Percentiles rank a stretch among this genome's conserved stretches.
These are phyloP conservation scores for Pseudoperonospora humuli DNA, from an alignment of 352 stramenopile species.

Conservation along the genomic window DNA sequence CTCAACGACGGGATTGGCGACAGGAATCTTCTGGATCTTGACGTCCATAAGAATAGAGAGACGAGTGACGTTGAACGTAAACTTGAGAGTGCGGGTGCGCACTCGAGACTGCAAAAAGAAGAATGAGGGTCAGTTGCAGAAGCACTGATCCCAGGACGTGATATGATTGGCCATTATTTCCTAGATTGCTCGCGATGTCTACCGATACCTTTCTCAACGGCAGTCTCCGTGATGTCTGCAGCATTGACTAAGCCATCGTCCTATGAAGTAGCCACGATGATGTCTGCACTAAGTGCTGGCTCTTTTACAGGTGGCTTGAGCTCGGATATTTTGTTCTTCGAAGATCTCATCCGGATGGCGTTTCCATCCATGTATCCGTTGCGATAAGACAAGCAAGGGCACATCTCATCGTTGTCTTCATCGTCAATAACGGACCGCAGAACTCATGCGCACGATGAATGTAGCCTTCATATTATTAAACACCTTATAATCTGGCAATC, in stretches of 20 bases:
- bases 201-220: constrained; percentile 7
- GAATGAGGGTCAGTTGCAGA: constrained; percentile 8
- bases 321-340: constrained; percentile 3
- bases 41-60: constrained; percentile 10
- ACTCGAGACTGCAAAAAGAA: constrained; percentile 6
- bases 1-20: constrained; percentile 77
- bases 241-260: constrained; percentile 17
- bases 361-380: constrained; percentile 7
- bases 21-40: constrained; percentile 57
- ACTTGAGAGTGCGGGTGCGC: not conserved
- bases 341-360: not conserved
- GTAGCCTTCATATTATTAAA: constrained; percentile 85
- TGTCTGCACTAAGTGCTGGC: constrained; percentile 1
- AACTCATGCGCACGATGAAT: constrained; percentile 35
- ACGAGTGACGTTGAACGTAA: not conserved
- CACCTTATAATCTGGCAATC: constrained; percentile 66
- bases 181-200: not conserved
- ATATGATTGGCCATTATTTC: not conserved
- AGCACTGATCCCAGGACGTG: not conserved
- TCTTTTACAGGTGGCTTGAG: constrained; percentile 11
- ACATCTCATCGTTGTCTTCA: constrained; percentile 54
- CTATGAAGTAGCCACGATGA: constrained; percentile 24
- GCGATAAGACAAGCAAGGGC: too few relatives aligned
- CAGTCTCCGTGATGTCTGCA: constrained; percentile 3
- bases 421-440: constrained; percentile 73